phyloP scores from a whole-genome alignment of 2,329 filamentous ascomycete genomes.

The Falciphora oryzae region DNA sequence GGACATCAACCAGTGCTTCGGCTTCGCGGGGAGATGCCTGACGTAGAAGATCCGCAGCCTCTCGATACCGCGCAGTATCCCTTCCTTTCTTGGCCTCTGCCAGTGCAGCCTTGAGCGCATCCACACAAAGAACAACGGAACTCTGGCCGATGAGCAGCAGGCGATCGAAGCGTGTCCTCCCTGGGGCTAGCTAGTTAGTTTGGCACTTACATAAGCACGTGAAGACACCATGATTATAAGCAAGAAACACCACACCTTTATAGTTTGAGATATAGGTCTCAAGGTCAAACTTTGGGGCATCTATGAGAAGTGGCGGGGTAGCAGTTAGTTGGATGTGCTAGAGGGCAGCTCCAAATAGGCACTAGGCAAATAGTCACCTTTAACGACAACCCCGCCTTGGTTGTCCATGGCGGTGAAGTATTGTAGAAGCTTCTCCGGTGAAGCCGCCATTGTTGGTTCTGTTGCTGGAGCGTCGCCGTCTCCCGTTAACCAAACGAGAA shows the following conservation, averaged over 20 bases:
- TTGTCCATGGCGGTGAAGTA: conserved; percentile 43
- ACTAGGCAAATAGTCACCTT: conserved; percentile 30
- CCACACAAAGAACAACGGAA: conserved; percentile 68
- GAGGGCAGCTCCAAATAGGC: neutral
- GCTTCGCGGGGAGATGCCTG: conserved; percentile 59
- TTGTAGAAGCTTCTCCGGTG: conserved; percentile 23
- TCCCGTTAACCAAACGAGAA: neutral
- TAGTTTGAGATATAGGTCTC: conserved; percentile 91
- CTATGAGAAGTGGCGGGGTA: conserved; percentile 34
- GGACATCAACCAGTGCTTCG: conserved; percentile 59
- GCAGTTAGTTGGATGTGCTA: neutral
- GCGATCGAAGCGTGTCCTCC: conserved; percentile 73
- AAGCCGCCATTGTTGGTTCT: conserved; percentile 29
- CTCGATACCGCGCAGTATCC: conserved; percentile 66
- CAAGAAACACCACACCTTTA: conserved; percentile 48
- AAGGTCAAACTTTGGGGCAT: conserved; percentile 81
- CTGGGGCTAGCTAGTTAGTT: conserved; percentile 36
- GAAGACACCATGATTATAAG: neutral
- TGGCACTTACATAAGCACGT: neutral
- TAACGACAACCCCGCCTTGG: conserved; percentile 41
- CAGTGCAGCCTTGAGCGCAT: conserved; percentile 75
- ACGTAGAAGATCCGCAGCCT: conserved; percentile 60
- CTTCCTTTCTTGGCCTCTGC: conserved; percentile 68
- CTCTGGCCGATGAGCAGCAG: conserved; percentile 74
- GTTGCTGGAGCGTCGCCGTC: neutral